Evolutionary conservation across 2,329 filamentous ascomycete species (phyloP).

Genomic region (Colletotrichum paranaense): DNA sequence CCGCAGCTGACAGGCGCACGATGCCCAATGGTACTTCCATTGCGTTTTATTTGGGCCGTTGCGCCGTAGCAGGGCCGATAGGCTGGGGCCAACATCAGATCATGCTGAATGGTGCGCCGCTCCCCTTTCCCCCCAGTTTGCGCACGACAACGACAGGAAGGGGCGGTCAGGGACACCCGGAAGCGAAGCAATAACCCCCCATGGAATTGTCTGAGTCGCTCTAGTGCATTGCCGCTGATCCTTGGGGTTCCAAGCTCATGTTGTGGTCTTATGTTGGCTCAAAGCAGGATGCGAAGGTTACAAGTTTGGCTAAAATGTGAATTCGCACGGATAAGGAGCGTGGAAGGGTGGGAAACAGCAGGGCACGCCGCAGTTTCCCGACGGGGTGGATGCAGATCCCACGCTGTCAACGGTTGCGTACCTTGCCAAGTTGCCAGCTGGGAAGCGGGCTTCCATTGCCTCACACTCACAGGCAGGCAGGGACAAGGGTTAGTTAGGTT

Average conservation of each 20-base stretch:
- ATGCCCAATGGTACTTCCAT: background rate
- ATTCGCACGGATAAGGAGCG: background rate
- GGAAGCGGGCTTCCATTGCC: background rate
- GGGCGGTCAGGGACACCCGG: background rate
- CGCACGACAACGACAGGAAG: background rate
- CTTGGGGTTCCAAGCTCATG: background rate
- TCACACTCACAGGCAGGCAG: background rate
- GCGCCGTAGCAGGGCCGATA: slow-evolving; percentile 25
- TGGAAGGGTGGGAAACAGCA: background rate
- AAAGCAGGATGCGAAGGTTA: background rate
- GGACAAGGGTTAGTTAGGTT: background rate
- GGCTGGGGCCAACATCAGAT: slow-evolving; percentile 16
- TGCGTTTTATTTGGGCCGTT: background rate
- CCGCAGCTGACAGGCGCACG: background rate
- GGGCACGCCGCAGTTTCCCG: background rate
- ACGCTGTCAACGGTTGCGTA: background rate
- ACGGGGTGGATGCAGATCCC: background rate
- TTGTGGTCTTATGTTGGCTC: background rate
- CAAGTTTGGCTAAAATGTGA: background rate
- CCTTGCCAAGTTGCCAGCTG: background rate
- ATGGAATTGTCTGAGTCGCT: background rate
- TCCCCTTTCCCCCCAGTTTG: background rate
- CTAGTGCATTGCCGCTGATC: background rate
- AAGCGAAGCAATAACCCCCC: background rate
- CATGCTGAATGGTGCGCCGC: background rate